Conservation (phyloP, 1,139 yeast species). For the Suhomyces chickasaworum region DNA sequence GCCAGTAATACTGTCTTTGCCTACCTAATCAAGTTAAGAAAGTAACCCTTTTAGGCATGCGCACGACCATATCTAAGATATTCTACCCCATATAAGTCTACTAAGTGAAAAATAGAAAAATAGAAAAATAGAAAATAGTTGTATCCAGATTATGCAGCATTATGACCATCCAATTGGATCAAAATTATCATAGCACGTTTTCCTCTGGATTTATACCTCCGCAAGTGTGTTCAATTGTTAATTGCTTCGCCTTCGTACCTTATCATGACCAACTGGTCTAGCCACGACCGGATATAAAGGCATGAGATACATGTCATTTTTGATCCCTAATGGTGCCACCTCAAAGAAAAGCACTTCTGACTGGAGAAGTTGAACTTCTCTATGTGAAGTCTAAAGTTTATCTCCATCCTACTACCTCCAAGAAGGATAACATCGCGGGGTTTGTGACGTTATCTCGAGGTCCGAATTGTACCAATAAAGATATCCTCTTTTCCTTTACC, state of each 20-base stretch:
- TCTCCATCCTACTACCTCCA: conserved; percentile 75
- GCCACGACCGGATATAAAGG: conserved; percentile 4
- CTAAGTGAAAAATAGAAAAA: too few species aligned
- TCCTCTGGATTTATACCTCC: not conserved
- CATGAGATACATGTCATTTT: not conserved
- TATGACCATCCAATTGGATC: not conserved
- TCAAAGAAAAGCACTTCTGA: conserved; percentile 11
- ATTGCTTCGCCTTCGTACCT: conserved; percentile 3
- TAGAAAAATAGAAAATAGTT: too few species aligned
- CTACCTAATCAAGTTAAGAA: too few species aligned
- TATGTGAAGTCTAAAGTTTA: conserved; percentile 71
- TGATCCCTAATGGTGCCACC: conserved; percentile 1
- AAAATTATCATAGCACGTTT: not conserved
- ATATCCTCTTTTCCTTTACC: conserved; percentile 69
- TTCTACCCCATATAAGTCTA: too few species aligned
- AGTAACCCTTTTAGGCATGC: too few species aligned
- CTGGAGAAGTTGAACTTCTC: conserved; percentile 43
- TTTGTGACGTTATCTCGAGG: conserved; percentile 65
- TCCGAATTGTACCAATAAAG: conserved; percentile 54
- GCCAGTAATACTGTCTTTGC: too few species aligned
- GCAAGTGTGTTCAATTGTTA: not conserved
- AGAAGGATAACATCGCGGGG: conserved; percentile 79
- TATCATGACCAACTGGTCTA: not conserved
- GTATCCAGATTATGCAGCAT: too few species aligned
- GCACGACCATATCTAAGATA: too few species aligned